Conservation (phyloP, 805 yeast species). For the Kuraishia piskuri region DNA sequence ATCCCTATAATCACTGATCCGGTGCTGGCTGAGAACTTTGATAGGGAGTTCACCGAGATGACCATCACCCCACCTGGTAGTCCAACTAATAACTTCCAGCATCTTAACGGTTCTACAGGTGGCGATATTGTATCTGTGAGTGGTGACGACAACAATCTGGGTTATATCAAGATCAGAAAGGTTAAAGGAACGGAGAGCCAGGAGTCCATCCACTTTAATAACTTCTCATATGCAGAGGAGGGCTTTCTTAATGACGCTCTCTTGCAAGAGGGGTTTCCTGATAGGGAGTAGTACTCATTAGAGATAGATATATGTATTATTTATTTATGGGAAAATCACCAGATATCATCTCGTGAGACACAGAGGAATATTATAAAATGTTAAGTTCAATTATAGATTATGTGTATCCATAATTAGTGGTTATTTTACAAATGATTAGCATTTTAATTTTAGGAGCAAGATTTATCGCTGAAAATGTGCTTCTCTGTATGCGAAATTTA, state of each 20-base stretch:
- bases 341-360: no score
- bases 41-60: constrained; percentile 69
- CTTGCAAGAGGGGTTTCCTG: not conserved
- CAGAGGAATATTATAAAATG: no score
- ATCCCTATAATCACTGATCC: constrained; percentile 80
- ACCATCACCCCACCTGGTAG: constrained; percentile 34
- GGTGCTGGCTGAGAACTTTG: constrained; percentile 77
- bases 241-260: not conserved
- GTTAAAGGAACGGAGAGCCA: not conserved
- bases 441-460: no score
- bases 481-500: no score
- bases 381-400: no score
- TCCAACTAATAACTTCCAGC: constrained; percentile 8
- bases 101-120: not conserved
- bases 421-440: no score
- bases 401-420: no score
- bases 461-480: no score
- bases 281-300: not conserved
- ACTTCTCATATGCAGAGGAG: constrained; percentile 2
- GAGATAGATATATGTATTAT: constrained; percentile 1
- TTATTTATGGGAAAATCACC: no score
- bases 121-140: not conserved
- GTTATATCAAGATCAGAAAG: constrained; percentile 12
- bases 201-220: constrained; percentile 3
- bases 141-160: constrained; percentile 5